These are phyloP conservation scores for Naegleria fowleri DNA, from an alignment of 208 protist species.

Conservation along the genomic window DNA sequence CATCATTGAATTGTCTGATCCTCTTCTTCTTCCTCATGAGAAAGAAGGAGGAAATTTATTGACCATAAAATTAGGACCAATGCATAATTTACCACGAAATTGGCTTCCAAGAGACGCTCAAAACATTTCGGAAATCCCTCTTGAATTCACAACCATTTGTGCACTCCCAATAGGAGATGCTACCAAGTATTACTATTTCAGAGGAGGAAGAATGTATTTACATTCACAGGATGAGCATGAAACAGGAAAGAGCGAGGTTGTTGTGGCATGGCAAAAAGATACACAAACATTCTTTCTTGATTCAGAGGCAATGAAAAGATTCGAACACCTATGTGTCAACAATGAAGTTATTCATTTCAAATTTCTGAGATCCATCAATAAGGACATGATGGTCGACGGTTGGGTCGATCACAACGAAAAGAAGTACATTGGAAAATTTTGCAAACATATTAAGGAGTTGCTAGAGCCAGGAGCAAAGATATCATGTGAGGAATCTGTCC, in stretches of 20 bases:
- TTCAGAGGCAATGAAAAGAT: not conserved
- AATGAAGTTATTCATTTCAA: not conserved
- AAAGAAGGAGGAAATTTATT: not conserved
- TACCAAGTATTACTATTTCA: not conserved
- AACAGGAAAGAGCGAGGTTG: not conserved
- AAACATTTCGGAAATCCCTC: not conserved
- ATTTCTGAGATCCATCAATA: not conserved
- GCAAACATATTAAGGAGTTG: not conserved
- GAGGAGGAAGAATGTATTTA: not conserved
- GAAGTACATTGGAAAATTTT: not conserved
- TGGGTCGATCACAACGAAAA: not conserved
- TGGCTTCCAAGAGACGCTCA: not conserved
- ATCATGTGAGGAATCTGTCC: not conserved
- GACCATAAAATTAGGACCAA: not conserved
- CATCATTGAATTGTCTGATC: not conserved
- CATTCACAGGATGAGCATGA: not conserved
- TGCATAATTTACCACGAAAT: not conserved
- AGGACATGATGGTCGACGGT: not conserved
- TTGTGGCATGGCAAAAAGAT: not conserved
- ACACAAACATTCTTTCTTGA: not conserved
- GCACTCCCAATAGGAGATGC: not conserved
- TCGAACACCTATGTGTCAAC: not conserved
- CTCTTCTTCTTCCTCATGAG: not conserved
- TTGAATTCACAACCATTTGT: not conserved
- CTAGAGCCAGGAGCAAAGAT: not conserved